Conservation (phyloP, 2,329 filamentous ascomycete genomes). For the Aspergillus terreus region DNA sequence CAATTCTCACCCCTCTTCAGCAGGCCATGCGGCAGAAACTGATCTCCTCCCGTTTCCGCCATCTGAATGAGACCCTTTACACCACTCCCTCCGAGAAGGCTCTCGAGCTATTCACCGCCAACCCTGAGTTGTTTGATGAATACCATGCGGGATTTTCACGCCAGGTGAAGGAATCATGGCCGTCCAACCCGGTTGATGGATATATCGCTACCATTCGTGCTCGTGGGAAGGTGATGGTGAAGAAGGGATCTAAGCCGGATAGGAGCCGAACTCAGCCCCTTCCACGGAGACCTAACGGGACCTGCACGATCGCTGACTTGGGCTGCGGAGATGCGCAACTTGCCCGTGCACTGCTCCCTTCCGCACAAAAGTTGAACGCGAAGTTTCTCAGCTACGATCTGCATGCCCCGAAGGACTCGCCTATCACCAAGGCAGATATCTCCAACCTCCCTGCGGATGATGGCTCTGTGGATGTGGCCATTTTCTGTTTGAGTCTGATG, state of each 20-base stretch:
- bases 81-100: conserved; percentile 82
- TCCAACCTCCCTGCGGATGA: conserved; percentile 73
- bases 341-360: conserved; percentile 59
- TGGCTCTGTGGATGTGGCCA: conserved; percentile 74
- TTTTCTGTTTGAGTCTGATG: conserved; percentile 97
- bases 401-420: conserved; percentile 63
- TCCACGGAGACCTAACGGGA: conserved; percentile 64
- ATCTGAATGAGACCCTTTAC: conserved; percentile 95
- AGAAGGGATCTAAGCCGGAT: conserved; percentile 39
- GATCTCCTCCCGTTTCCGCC: conserved; percentile 89
- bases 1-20: conserved; percentile 86
- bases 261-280: conserved; percentile 46
- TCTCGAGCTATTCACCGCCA: conserved; percentile 75
- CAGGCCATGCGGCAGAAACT: conserved; percentile 93
- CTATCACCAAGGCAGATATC: conserved; percentile 87
- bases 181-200: conserved; percentile 88
- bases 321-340: conserved; percentile 91
- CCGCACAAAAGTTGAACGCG: conserved; percentile 65
- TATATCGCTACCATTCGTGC: conserved; percentile 70
- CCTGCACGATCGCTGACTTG: conserved; percentile 80
- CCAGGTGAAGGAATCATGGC: conserved; percentile 87
- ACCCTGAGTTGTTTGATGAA: conserved; percentile 90
- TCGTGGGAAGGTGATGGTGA: conserved; percentile 56
- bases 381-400: conserved; percentile 83
- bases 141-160: conserved; percentile 96